These are phyloP conservation scores for Hypoxylon crocopeplum DNA, from an alignment of 495 filamentous ascomycete genomes.

Conservation along the genomic window DNA sequence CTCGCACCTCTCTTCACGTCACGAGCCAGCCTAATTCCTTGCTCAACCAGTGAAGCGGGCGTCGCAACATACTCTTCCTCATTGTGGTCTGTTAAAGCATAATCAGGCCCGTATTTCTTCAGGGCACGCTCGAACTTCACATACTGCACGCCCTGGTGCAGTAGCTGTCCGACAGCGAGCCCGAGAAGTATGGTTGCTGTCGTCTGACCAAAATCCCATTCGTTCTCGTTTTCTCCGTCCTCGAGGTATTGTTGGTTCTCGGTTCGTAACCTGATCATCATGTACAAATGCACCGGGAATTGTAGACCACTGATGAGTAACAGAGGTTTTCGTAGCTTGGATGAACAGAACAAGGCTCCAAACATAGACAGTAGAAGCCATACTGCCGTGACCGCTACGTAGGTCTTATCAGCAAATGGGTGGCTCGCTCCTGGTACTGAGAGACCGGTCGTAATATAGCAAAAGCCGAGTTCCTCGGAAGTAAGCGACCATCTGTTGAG, in stretches of 20 bases:
- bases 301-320: conserved; percentile 40
- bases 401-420: conserved; percentile 39
- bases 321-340: conserved; percentile 32
- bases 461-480: conserved; percentile 32
- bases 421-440: conserved; percentile 28
- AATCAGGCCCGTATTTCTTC: conserved; percentile 20
- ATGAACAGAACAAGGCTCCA: conserved; percentile 37
- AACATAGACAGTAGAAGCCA: conserved; percentile 44
- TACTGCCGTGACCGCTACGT: conserved; percentile 39
- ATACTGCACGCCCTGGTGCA: conserved; percentile 38
- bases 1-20: not conserved
- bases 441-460: conserved; percentile 41
- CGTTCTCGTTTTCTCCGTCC: conserved; percentile 42
- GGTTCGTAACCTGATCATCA: conserved; percentile 44
- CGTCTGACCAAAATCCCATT: conserved; percentile 51
- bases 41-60: conserved; percentile 1
- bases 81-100: conserved; percentile 3
- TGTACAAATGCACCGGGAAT: conserved; percentile 48
- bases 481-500: conserved; percentile 40
- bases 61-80: not conserved
- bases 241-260: conserved; percentile 45
- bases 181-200: conserved; percentile 44
- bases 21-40: conserved; percentile 3
- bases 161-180: conserved; percentile 37
- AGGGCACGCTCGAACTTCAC: conserved; percentile 35